Evolutionary conservation across 306 rosid genomes (phyloP).

Genomic region (Medicago lupulina): DNA sequence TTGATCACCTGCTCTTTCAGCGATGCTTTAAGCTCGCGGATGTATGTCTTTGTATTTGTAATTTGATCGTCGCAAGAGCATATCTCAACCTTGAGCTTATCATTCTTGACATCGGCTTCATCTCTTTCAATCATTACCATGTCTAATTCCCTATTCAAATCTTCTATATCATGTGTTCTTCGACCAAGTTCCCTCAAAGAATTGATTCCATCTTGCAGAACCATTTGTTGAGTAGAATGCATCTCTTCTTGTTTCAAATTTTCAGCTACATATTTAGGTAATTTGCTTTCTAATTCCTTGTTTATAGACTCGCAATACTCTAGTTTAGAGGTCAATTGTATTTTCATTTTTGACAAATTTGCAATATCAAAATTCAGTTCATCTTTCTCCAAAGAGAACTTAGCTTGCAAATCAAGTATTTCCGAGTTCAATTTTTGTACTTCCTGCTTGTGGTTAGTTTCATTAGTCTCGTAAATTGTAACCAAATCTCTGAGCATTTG

Average conservation of each 20-base stretch:
- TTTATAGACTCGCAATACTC: conserved; percentile 48
- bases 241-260: conserved; percentile 53
- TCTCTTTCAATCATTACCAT: conserved; percentile 66
- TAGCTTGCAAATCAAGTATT: conserved; percentile 46
- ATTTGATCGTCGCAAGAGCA: conserved; percentile 52
- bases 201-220: conserved; percentile 57
- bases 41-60: conserved; percentile 49
- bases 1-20: conserved; percentile 33
- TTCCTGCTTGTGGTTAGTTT: conserved; percentile 45
- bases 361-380: conserved; percentile 48
- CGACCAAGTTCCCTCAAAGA: conserved; percentile 58
- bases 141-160: conserved; percentile 60
- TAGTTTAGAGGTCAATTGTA: conserved; percentile 39
- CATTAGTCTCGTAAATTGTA: conserved; percentile 42
- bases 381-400: conserved; percentile 50
- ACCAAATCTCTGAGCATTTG: conserved; percentile 52
- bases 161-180: conserved; percentile 52
- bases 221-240: conserved; percentile 50
- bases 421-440: conserved; percentile 56
- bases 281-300: conserved; percentile 44
- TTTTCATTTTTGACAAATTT: conserved; percentile 48
- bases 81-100: conserved; percentile 58
- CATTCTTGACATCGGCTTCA: conserved; percentile 49
- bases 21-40: conserved; percentile 39
- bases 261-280: conserved; percentile 50